Percentiles rank a stretch among this genome's conserved stretches.
Conservation (phyloP, 2,329 filamentous ascomycete genomes). For the Fusarium pininemorale region DNA sequence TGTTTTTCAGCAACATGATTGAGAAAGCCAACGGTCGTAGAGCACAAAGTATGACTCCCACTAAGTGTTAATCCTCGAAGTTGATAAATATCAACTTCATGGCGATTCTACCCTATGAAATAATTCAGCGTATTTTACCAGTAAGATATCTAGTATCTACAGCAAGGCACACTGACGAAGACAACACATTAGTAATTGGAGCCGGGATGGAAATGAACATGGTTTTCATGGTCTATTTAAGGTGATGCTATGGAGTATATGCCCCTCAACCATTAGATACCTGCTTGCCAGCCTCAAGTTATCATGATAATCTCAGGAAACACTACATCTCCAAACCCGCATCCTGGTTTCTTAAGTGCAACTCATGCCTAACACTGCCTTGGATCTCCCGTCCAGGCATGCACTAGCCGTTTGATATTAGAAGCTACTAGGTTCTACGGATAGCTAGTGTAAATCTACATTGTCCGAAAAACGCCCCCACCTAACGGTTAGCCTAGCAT, state of each 20-base stretch:
- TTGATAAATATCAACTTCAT: neutral
- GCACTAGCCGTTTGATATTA: neutral
- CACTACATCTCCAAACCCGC: neutral
- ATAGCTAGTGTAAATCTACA: neutral
- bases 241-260: neutral
- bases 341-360: neutral
- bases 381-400: neutral
- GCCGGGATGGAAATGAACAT: neutral
- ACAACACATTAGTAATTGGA: neutral
- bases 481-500: neutral
- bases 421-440: neutral
- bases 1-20: neutral
- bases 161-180: neutral
- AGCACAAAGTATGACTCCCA: neutral
- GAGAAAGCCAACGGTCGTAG: neutral
- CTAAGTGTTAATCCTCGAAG: neutral
- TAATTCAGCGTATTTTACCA: neutral
- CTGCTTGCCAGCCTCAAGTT: neutral
- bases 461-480: neutral
- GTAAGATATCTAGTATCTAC: neutral
- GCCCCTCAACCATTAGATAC: neutral
- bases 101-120: neutral
- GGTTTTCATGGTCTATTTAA: neutral
- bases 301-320: neutral
- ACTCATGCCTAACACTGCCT: neutral